Evolutionary conservation across 2,329 filamentous ascomycete species (phyloP).

Genomic region (Nectriaceae sp.): DNA sequence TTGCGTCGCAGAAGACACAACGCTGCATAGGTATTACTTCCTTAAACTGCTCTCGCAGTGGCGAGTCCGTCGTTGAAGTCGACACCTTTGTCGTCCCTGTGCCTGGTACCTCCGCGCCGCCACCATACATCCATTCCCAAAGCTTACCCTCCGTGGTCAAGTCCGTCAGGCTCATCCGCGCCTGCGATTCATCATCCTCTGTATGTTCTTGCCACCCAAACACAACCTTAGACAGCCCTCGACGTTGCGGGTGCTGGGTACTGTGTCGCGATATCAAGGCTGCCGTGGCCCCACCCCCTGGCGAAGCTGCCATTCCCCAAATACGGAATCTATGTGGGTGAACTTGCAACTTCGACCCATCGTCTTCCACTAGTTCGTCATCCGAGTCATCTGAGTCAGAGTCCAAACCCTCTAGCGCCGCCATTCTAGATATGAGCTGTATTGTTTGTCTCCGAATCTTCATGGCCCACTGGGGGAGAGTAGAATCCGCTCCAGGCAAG

Average conservation of each 20-base stretch:
- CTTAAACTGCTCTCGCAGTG: constrained; percentile 42
- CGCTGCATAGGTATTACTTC: constrained; percentile 36
- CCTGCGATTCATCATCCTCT: not conserved
- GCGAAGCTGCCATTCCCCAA: constrained; percentile 55
- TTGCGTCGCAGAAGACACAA: constrained; percentile 51
- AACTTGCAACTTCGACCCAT: constrained; percentile 42
- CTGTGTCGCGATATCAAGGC: constrained; percentile 52
- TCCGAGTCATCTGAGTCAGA: constrained; percentile 36
- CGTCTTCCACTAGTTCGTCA: constrained; percentile 33
- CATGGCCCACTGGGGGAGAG: constrained; percentile 48
- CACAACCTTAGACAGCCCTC: constrained; percentile 37
- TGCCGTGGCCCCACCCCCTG: constrained; percentile 53
- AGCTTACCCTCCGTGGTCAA: constrained; percentile 53
- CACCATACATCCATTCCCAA: constrained; percentile 62
- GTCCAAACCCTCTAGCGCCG: constrained; percentile 41
- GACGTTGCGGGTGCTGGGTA: constrained; percentile 50
- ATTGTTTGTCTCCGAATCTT: constrained; percentile 47
- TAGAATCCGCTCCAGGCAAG: constrained; percentile 29
- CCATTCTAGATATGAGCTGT: constrained; percentile 46
- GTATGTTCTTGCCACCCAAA: constrained; percentile 36
- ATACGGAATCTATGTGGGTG: constrained; percentile 53
- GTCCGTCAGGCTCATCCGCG: constrained; percentile 7
- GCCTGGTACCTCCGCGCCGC: constrained; percentile 48
- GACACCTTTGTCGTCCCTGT: constrained; percentile 27
- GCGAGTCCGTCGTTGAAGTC: constrained; percentile 16